These are phyloP conservation scores for Phytophthora constricta DNA, from an alignment of 352 stramenopile genomes.

Conservation along the genomic window DNA sequence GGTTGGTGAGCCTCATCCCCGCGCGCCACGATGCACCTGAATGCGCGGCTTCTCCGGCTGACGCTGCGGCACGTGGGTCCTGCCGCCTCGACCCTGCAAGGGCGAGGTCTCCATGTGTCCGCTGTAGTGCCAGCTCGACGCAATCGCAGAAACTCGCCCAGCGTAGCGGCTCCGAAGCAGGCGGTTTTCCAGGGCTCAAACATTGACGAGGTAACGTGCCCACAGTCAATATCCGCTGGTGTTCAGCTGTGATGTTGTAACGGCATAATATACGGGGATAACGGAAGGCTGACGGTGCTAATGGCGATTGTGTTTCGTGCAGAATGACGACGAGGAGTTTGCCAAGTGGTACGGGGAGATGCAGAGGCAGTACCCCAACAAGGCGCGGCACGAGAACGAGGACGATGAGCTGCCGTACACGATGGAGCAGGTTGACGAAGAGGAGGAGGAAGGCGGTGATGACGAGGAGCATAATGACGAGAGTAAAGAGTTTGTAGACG, in stretches of 20 bases:
- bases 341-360: constrained; percentile 56
- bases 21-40: constrained; percentile 21
- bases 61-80: constrained; percentile 26
- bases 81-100: constrained; percentile 18
- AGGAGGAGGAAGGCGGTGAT: constrained; percentile 47
- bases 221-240: constrained; percentile 3
- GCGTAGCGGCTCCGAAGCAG: constrained; percentile 22
- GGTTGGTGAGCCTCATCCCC: constrained; percentile 20
- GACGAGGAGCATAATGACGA: constrained; percentile 59
- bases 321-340: constrained; percentile 54
- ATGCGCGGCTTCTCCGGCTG: constrained; percentile 29
- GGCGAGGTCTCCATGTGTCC: constrained; percentile 53
- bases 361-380: constrained; percentile 45
- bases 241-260: too few species aligned
- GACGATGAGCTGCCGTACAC: constrained; percentile 32
- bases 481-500: constrained; percentile 70
- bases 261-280: too few species aligned
- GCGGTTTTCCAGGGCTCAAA: constrained; percentile 40
- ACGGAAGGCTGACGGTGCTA: constrained; percentile 8
- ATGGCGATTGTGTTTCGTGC: neutral
- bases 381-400: constrained; percentile 12
- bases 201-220: constrained; percentile 31
- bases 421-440: constrained; percentile 39
- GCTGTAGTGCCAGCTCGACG: constrained; percentile 40
- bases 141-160: constrained; percentile 44